These are phyloP conservation scores for Trichothecium sympodiale DNA, from an alignment of 2,329 filamentous ascomycete species.

Conservation along the genomic window DNA sequence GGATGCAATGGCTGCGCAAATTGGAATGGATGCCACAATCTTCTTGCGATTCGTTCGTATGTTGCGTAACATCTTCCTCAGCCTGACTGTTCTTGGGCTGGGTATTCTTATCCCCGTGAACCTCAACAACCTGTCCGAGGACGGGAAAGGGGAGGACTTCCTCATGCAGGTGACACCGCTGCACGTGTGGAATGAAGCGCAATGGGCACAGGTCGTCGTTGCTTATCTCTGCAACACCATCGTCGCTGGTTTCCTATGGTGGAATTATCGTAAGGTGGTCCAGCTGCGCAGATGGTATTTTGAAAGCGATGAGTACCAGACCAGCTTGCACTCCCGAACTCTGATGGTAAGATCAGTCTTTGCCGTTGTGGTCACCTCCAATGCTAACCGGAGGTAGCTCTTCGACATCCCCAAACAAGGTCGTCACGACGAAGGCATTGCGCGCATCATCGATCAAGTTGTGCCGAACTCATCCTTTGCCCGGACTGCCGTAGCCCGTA, in stretches of 20 bases:
- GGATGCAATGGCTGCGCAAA: conserved; percentile 62
- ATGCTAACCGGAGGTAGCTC: conserved; percentile 36
- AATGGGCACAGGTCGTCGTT: conserved; percentile 50
- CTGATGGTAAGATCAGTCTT: conserved; percentile 40
- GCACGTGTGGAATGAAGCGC: conserved; percentile 37
- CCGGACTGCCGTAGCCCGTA: conserved; percentile 73
- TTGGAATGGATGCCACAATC: conserved; percentile 83
- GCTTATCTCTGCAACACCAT: conserved; percentile 61
- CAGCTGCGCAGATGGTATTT: conserved; percentile 69
- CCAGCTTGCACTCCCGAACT: conserved; percentile 68
- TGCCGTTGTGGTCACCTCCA: conserved; percentile 1
- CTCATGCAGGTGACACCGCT: conserved; percentile 50
- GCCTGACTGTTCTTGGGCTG: conserved; percentile 62
- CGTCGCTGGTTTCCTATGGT: conserved; percentile 75
- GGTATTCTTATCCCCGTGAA: conserved; percentile 76
- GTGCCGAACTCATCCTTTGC: conserved; percentile 71
- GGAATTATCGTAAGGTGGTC: conserved; percentile 70
- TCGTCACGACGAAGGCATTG: conserved; percentile 76
- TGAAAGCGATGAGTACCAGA: conserved; percentile 76
- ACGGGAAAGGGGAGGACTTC: conserved; percentile 23
- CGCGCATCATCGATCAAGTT: conserved; percentile 69
- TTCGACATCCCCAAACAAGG: conserved; percentile 73
- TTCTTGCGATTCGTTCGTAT: conserved; percentile 85
- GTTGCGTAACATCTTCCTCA: conserved; percentile 81
- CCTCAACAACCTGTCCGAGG: conserved; percentile 26